A percentile compares a stretch with the other conserved stretches of the same genome.
Evolutionary conservation across 441 rosid species (phyloP).

Genomic region (Pelargonium cotyledonis): DNA sequence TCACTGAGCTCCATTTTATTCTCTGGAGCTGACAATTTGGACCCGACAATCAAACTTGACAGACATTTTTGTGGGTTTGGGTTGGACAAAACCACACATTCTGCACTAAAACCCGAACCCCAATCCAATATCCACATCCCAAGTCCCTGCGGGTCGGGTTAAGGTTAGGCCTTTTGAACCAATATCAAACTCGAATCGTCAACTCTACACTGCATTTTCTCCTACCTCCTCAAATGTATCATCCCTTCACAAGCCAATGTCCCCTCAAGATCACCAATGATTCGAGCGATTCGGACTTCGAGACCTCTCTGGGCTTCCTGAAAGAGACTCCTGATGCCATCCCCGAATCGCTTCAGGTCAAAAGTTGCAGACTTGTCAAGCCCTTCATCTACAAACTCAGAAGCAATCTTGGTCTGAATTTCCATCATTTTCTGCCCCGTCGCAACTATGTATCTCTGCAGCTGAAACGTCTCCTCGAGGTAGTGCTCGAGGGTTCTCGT

Average conservation of each 20-base stretch:
- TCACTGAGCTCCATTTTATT: no score
- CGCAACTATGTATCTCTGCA: conserved; percentile 78
- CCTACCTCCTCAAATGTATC: conserved; percentile 40
- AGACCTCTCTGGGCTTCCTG: conserved; percentile 85
- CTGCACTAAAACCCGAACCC: no score
- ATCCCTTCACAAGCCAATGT: conserved; percentile 85
- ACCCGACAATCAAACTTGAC: no score
- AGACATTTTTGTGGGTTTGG: no score
- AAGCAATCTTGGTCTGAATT: conserved; percentile 57
- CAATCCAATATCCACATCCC: no score
- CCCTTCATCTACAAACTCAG: conserved; percentile 45
- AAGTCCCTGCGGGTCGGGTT: no score
- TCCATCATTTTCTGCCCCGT: conserved; percentile 80
- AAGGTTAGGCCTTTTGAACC: no score
- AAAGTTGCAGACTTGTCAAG: conserved; percentile 40
- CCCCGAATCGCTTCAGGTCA: conserved; percentile 61
- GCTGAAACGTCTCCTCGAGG: conserved; percentile 83
- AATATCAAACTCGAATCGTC: no score
- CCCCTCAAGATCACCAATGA: conserved; percentile 79
- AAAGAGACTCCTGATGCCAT: conserved; percentile 47
- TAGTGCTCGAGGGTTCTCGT: conserved; percentile 58
- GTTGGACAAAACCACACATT: not conserved
- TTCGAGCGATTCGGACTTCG: conserved; percentile 74
- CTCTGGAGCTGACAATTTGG: no score
- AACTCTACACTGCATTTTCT: no score